Evolutionary conservation across 1,139 yeast species (phyloP), one percentile per base, ranked within the genome.

Genomic region (Scheffersomyces titani): DNA sequence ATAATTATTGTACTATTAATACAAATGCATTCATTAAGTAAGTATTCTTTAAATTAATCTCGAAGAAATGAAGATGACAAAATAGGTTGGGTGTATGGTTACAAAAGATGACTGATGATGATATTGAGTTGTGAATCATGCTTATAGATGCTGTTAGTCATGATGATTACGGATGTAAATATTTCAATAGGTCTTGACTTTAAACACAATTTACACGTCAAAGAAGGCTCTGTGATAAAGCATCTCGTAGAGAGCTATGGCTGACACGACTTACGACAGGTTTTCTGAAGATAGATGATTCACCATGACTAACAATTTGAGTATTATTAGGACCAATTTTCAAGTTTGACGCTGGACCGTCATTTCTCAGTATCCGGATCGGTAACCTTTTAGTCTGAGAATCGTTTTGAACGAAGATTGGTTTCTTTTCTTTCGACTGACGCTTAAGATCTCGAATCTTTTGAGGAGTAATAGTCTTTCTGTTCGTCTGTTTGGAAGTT

Each of bases 291-390:
- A 70, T 66, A 0, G 82, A 75, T 3, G 75, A 72, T 49, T 72
- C 71, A 0, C 85, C 84, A 63, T 82, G 85, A 44, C 73, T 69
- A 13, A 81, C 67, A 6, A 74, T 70, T 54, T 70, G 74, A 5
- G 82, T 76, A 19, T 81, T 78, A 59, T 82, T 80, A 3, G 81
- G 80, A 1, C 84, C 83, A n/a, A 84, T 75, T 2, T 75, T 75
- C 54, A 85, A 63, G 9, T 77, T 74, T 4, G 86, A 80, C 58
- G 76, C 80, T 4, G 79, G 67, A 0, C 83, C 82, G 57, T 70
- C 66, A 20, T 52, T 64, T 58, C 69, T 55, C 51, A 69, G 66
- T 9, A 60, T 62, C 20, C 67, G 53, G 13, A 62, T 61, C 0
- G 78, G 78, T 51, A 70, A 57, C 55, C 79, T 56, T 59, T 74